Percentiles rank a stretch among this genome's conserved stretches.
phyloP scores from a whole-genome alignment of 2,329 filamentous ascomycete species.

The Colletotrichum kahawae region DNA sequence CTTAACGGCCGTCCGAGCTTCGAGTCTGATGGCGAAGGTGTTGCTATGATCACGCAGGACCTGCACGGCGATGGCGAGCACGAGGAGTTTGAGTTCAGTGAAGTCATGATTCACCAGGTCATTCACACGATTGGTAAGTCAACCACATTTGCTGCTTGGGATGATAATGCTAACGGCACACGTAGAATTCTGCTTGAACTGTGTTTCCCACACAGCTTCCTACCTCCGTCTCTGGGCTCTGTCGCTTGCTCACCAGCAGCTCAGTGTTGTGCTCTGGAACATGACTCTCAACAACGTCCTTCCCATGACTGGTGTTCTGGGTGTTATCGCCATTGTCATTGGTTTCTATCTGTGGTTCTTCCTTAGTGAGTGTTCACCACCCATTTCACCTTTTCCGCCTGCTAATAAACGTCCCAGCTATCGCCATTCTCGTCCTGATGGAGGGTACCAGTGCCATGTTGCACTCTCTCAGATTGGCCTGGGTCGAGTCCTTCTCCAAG shows the following conservation, averaged over 20 bases:
- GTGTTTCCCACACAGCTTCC: constrained; percentile 97
- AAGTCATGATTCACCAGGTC: constrained; percentile 98
- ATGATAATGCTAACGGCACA: constrained; percentile 31
- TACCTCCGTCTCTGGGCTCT: constrained; percentile 98
- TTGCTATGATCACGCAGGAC: constrained; percentile 88
- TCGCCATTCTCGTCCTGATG: constrained; percentile 83
- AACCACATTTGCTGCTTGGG: not conserved
- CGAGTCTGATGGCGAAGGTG: constrained; percentile 76
- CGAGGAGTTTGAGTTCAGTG: constrained; percentile 96
- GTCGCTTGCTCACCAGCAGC: constrained; percentile 96
- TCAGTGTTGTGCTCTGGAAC: constrained; percentile 92
- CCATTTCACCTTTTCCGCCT: not conserved
- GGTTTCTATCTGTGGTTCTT: constrained; percentile 91
- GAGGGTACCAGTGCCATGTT: constrained; percentile 96
- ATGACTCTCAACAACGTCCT: constrained; percentile 92
- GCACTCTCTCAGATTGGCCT: constrained; percentile 88
- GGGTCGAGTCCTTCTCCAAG: constrained; percentile 98
- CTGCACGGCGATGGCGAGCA: constrained; percentile 78
- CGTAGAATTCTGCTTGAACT: constrained; percentile 96
- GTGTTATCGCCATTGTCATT: constrained; percentile 80
- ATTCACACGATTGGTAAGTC: constrained; percentile 95
- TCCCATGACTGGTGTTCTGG: constrained; percentile 65
- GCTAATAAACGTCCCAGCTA: constrained; percentile 33
- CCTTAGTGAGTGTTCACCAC: constrained; percentile 54
- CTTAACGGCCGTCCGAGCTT: constrained; percentile 59